Evolutionary conservation across 352 stramenopile genomes (phyloP).

Genomic region (Pythium sukuiense): DNA sequence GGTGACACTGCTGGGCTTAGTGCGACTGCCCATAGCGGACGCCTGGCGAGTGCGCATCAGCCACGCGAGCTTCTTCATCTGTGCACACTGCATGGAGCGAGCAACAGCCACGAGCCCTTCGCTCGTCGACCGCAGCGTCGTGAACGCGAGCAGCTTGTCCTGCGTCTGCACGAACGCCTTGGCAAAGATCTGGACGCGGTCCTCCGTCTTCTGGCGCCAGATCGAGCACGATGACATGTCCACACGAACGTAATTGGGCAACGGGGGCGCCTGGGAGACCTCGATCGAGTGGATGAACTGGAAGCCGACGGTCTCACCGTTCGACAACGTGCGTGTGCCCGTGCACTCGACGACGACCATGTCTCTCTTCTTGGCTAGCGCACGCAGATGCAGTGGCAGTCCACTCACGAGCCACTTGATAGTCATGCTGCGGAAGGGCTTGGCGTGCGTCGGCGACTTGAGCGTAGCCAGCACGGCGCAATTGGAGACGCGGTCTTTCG

Average conservation of each 20-base stretch:
- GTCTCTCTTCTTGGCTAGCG: conserved; percentile 52
- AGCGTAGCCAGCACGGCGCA: conserved; percentile 53
- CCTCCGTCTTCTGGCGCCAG: conserved; percentile 42
- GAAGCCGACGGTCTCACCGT: conserved; percentile 58
- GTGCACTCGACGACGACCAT: conserved; percentile 59
- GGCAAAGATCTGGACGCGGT: conserved; percentile 34
- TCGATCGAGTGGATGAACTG: conserved; percentile 68
- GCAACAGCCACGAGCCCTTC: conserved; percentile 36
- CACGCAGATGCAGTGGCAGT: conserved; percentile 42
- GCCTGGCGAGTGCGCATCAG: conserved; percentile 18
- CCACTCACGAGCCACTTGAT: conserved; percentile 64
- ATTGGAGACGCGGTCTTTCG: conserved; percentile 43
- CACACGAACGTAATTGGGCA: conserved; percentile 37
- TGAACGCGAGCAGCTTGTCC: conserved; percentile 41
- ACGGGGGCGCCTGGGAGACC: conserved; percentile 41
- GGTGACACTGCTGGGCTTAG: neutral
- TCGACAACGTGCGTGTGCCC: conserved; percentile 40
- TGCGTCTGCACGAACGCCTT: conserved; percentile 38
- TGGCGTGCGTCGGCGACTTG: conserved; percentile 31
- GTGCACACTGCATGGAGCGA: conserved; percentile 42
- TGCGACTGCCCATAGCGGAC: neutral
- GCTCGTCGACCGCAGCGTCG: conserved; percentile 33
- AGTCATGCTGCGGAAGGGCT: conserved; percentile 53
- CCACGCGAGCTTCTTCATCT: conserved; percentile 72
- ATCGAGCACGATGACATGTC: conserved; percentile 57